A percentile compares a stretch with the other conserved stretches of the same genome.
Evolutionary conservation across 2,329 filamentous ascomycete genomes (phyloP).

Genomic region (Fusarium austroafricanum): DNA sequence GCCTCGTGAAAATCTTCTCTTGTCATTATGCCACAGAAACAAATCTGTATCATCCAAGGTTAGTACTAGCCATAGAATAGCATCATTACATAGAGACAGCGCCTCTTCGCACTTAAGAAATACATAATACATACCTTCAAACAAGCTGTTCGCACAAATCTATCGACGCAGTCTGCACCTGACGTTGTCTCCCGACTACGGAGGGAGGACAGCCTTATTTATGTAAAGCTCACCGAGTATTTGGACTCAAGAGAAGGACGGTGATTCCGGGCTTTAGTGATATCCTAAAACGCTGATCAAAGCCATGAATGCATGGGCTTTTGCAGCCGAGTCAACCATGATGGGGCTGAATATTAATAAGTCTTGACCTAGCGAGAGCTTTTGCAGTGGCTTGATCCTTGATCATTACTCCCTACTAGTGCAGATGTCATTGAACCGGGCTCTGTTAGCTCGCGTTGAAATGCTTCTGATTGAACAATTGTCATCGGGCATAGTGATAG

Average conservation of each 20-base stretch:
- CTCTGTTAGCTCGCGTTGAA: not conserved
- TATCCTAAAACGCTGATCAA: not conserved
- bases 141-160: not conserved
- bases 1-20: conserved; percentile 7
- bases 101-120: not conserved
- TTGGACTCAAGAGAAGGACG: not conserved
- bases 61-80: not conserved
- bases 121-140: not conserved
- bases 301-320: not conserved
- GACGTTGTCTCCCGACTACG: not conserved
- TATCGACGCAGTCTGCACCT: not conserved
- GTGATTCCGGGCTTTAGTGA: not conserved
- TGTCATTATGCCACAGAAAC: conserved; percentile 30
- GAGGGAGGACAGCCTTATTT: not conserved
- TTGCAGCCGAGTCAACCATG: not conserved
- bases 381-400: conserved; percentile 6
- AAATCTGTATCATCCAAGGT: not conserved
- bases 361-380: not conserved
- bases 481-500: not conserved
- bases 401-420: not conserved
- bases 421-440: not conserved
- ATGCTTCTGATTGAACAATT: conserved; percentile 2
- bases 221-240: not conserved
- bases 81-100: too few relatives aligned
- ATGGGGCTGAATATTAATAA: not conserved